A percentile compares a stretch with the other conserved stretches of the same genome.
Conservation (phyloP, 2,329 filamentous ascomycete genomes). For the Fusarium sp. region DNA sequence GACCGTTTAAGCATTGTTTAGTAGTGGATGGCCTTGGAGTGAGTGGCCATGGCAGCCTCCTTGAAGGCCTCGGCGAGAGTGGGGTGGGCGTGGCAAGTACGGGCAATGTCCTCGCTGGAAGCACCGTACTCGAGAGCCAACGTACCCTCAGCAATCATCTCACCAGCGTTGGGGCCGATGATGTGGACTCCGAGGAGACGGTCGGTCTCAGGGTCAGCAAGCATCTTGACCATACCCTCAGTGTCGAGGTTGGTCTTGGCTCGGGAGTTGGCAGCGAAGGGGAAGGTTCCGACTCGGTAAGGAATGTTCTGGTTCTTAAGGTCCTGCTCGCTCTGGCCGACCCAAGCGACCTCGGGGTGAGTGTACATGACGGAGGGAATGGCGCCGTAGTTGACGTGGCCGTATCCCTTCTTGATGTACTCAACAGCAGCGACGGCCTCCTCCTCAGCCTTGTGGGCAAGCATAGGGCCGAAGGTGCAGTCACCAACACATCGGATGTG, state of each 20-base stretch:
- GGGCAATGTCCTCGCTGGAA: constrained; percentile 91
- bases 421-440: constrained; percentile 95
- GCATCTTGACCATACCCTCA: constrained; percentile 96
- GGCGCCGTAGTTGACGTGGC: constrained; percentile 98
- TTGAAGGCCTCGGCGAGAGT: constrained; percentile 98
- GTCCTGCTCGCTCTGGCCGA: constrained; percentile 96
- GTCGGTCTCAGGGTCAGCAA: constrained; percentile 96
- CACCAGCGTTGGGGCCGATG: constrained; percentile 92
- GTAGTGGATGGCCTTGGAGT: constrained; percentile 95
- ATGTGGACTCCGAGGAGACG: constrained; percentile 96
- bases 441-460: constrained; percentile 99
- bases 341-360: constrained; percentile 97
- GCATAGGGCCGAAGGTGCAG: constrained; percentile 97
- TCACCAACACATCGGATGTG: constrained; percentile 98
- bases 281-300: constrained; percentile 94
- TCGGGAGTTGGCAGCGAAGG: constrained; percentile 97
- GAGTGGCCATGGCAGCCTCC: constrained; percentile 98
- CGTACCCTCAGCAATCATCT: constrained; percentile 99
- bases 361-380: constrained; percentile 99
- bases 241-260: constrained; percentile 99
- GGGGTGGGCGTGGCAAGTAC: constrained; percentile 96
- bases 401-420: constrained; percentile 97
- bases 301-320: constrained; percentile 90
- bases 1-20: constrained; percentile 58
- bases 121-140: constrained; percentile 97